Evolutionary conservation across 169 alveolate genomes (phyloP).

Genomic region (Theileria luwenshuni): DNA sequence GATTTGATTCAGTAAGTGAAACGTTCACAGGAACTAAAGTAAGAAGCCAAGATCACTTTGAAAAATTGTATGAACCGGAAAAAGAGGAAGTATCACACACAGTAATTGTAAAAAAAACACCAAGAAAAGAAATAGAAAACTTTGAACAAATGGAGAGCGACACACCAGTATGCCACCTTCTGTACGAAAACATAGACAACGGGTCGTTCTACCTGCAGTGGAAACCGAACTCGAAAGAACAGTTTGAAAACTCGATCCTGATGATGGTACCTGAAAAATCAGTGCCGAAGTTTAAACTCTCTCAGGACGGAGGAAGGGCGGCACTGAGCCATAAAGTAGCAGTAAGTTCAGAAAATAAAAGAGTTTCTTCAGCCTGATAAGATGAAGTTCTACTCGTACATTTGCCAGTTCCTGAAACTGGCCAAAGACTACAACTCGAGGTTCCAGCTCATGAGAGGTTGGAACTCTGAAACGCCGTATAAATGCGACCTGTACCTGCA

Average conservation of each 20-base stretch:
- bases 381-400: constrained; percentile 51
- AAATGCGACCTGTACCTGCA: constrained; percentile 65
- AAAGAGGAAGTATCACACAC: background rate
- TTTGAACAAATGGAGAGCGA: constrained; percentile 23
- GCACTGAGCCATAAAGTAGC: constrained; percentile 46
- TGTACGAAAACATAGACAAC: constrained; percentile 64
- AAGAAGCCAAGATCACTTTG: background rate
- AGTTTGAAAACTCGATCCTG: constrained; percentile 40
- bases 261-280: constrained; percentile 61
- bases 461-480: constrained; percentile 53
- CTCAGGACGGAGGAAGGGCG: constrained; percentile 61
- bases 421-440: constrained; percentile 69
- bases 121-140: background rate
- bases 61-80: background rate
- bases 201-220: constrained; percentile 68
- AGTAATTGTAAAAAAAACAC: constrained; percentile 4
- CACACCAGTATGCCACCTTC: constrained; percentile 64
- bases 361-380: constrained; percentile 53
- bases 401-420: constrained; percentile 57
- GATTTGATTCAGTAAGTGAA: background rate
- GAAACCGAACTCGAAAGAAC: constrained; percentile 55
- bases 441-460: constrained; percentile 54
- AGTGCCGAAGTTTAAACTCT: constrained; percentile 65
- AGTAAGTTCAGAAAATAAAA: constrained; percentile 20
- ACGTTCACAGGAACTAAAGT: constrained; percentile 7